Percentiles rank a stretch among this genome's conserved stretches.
Evolutionary conservation across 169 alveolate genomes (phyloP).

Genomic region (Plasmodium fragile): DNA sequence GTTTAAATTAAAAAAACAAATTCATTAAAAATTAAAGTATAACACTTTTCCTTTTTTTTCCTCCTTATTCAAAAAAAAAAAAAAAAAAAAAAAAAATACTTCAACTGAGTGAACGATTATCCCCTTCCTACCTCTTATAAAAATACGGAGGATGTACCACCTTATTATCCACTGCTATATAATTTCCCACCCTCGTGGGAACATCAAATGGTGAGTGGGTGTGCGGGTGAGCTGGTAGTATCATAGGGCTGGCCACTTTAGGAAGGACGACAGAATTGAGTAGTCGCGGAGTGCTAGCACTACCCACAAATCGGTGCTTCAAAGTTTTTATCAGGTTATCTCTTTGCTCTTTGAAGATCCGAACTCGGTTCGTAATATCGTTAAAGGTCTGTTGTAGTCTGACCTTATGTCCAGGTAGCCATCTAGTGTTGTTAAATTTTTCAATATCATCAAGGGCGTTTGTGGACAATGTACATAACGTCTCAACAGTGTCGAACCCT

Average conservation of each 20-base stretch:
- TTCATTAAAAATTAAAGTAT: slow-evolving; percentile 11
- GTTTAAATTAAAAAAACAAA: slow-evolving; percentile 10
- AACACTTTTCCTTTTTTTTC: not conserved
- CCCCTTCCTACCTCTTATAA: slow-evolving; percentile 26
- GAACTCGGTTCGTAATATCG: slow-evolving; percentile 81
- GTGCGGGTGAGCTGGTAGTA: slow-evolving; percentile 34
- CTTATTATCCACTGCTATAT: slow-evolving; percentile 27
- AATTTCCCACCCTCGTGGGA: slow-evolving; percentile 31
- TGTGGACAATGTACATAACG: slow-evolving; percentile 87
- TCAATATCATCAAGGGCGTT: slow-evolving; percentile 91
- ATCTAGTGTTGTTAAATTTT: slow-evolving; percentile 86
- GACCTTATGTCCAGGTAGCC: slow-evolving; percentile 93
- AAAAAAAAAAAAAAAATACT: slow-evolving; percentile 1
- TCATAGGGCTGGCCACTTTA: slow-evolving; percentile 31
- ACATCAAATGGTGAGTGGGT: slow-evolving; percentile 29
- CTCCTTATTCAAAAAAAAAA: not conserved
- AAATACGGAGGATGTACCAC: slow-evolving; percentile 20
- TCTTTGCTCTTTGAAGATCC: slow-evolving; percentile 81
- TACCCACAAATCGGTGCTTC: slow-evolving; percentile 25
- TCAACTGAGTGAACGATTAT: not conserved
- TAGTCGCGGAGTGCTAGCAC: slow-evolving; percentile 12
- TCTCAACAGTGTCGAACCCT: slow-evolving; percentile 92
- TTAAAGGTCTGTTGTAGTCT: slow-evolving; percentile 81
- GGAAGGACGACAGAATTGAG: slow-evolving; percentile 45
- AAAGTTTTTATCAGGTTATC: slow-evolving; percentile 32